Base-by-base conservation (phyloP, 2,329 filamentous ascomycete genomes). In the Xylariaceae sp. region DNA sequence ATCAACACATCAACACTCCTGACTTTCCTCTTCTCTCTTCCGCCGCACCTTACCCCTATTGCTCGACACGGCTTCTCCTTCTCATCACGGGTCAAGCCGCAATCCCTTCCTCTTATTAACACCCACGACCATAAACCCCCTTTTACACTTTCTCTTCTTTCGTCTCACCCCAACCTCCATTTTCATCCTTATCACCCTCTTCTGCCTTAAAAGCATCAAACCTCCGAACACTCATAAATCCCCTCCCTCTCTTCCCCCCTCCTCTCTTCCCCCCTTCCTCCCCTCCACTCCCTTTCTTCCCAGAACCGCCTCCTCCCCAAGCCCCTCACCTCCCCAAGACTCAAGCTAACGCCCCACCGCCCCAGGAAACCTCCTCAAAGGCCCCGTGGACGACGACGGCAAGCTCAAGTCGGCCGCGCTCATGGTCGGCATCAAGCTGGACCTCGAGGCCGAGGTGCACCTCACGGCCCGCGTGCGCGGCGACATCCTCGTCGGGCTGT, bases 381-480 rank as follows among this genome's bases (percentile, higher is more conserved):
- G 80, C 4, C 73, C 80, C 27, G 74, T 77, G 27, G 78, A 82
- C 55, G 75, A 77, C 31, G 70, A 80, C 45, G 80, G 81, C 50
- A 76, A 78, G 57, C 70, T 78, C 52, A 83, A 81, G 67, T 71
- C 76, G 46, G 77, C 81, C 6, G 79, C 77, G 2, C 70, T 83
- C 51, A 71, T 83, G 64, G 71, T 84, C 40, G 80, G 80, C 51
- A 80, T 83, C 71, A 83, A 83, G 70, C 71, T 84, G 41, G 81
- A 84, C 62, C 69, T 83, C 41, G 80, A 84, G 65, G 80, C 80
- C 44, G 80, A 83, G 61, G 75, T 83, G 38, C 79, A 84, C 61
- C 69, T 83, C 56, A 83, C 79, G 19, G 80, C 81, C 48, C 68
- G 81, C 50, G 73, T 83, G 56, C 72, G 78, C 45, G 81, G 81